A percentile compares a stretch with the other conserved stretches of the same genome.
Evolutionary conservation across 257 asterid species (phyloP).

Genomic region (Ilex asprella): DNA sequence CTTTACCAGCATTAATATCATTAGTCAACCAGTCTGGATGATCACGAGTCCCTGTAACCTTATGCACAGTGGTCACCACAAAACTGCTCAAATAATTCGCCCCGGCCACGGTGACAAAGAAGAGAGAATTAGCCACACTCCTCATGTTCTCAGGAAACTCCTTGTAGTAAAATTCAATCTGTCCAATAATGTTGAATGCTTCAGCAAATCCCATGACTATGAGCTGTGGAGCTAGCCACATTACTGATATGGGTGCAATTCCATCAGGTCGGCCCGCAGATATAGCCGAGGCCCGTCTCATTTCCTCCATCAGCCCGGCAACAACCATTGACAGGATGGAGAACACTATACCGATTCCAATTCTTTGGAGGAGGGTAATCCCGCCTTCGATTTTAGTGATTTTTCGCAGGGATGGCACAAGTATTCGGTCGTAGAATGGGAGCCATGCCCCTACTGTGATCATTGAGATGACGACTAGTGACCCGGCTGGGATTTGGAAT

Average conservation of each 20-base stretch:
- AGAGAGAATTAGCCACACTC: conserved; percentile 76
- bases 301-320: conserved; percentile 55
- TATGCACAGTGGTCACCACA: conserved; percentile 60
- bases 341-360: conserved; percentile 69
- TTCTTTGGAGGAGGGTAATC: conserved; percentile 66
- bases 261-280: conserved; percentile 30
- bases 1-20: conserved; percentile 49
- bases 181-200: conserved; percentile 75
- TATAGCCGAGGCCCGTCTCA: conserved; percentile 41
- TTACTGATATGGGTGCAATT: conserved; percentile 45
- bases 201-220: conserved; percentile 87
- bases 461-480: conserved; percentile 57
- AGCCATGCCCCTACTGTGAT: conserved; percentile 60
- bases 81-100: conserved; percentile 54
- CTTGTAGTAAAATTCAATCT: conserved; percentile 72
- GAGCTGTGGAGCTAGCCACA: conserved; percentile 87
- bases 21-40: conserved; percentile 75
- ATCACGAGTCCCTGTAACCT: conserved; percentile 38
- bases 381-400: conserved; percentile 60
- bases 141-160: conserved; percentile 85
- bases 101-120: conserved; percentile 57
- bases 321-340: conserved; percentile 63
- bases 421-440: conserved; percentile 58
- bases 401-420: conserved; percentile 48
- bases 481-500: conserved; percentile 62